phyloP scores from a whole-genome alignment of 305 asterid species.

The Fraxinus latifolia region DNA sequence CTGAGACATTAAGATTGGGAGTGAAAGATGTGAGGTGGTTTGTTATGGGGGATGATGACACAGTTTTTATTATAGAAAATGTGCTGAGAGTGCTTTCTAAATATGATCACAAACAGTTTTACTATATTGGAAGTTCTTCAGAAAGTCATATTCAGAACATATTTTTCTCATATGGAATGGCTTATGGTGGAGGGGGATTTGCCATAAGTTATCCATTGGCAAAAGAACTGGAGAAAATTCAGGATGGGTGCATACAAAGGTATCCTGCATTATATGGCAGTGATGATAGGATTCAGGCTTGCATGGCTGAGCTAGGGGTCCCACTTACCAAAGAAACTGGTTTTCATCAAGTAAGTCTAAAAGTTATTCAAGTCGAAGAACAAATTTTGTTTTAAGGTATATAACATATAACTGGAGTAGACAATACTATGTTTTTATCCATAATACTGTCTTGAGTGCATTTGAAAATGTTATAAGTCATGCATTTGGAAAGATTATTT shows the following conservation, averaged over 20 bases:
- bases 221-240: conserved; percentile 75
- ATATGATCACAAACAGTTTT: conserved; percentile 68
- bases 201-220: conserved; percentile 97
- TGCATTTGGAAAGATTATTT: neutral
- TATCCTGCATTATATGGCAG: conserved; percentile 85
- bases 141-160: conserved; percentile 92
- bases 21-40: conserved; percentile 82
- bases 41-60: conserved; percentile 96
- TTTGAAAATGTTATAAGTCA: neutral
- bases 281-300: conserved; percentile 92
- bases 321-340: conserved; percentile 82
- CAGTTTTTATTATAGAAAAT: conserved; percentile 76
- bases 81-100: conserved; percentile 65
- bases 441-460: neutral
- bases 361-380: neutral
- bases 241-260: conserved; percentile 73
- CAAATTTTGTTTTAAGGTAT: neutral
- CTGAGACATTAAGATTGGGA: conserved; percentile 80
- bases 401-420: too few species aligned
- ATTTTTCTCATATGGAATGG: conserved; percentile 79
- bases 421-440: neutral
- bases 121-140: conserved; percentile 83
- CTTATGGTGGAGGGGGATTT: conserved; percentile 95
- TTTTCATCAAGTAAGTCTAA: conserved; percentile 73
- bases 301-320: conserved; percentile 95